Conservation (phyloP, 1,284 basidiomycete genomes). For the Tilletiopsis washingtonensis region DNA sequence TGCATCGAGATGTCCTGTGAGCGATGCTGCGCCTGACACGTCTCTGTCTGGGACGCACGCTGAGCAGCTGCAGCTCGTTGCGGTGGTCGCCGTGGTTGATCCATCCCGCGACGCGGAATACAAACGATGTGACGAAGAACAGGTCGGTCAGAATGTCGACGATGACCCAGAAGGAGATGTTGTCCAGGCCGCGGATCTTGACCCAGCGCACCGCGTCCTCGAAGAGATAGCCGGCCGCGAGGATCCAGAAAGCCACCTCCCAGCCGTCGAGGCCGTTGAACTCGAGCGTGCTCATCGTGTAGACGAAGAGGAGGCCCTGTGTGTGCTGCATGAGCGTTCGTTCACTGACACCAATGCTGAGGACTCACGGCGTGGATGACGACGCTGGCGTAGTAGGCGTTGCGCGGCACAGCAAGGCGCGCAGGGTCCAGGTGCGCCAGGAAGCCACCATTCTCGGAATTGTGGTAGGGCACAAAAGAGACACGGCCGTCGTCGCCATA, state of each 20-base stretch:
- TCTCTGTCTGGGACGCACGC: too few species aligned
- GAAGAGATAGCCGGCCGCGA: constrained; percentile 30
- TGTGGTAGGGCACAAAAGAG: constrained; percentile 29
- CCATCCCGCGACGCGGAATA: constrained; percentile 26
- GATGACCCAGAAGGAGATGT: constrained; percentile 32
- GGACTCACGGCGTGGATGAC: constrained; percentile 30
- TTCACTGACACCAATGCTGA: too few species aligned
- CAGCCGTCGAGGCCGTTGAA: constrained; percentile 21
- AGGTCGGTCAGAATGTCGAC: constrained; percentile 30
- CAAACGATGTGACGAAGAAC: constrained; percentile 22
- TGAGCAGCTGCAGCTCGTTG: constrained; percentile 22
- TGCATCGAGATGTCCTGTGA: too few species aligned
- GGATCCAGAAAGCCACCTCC: constrained; percentile 28
- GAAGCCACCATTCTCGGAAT: constrained; percentile 20
- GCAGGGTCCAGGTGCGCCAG: constrained; percentile 27
- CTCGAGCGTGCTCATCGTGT: constrained; percentile 26
- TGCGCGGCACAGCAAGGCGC: constrained; percentile 27
- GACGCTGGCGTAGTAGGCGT: constrained; percentile 29
- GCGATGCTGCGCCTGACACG: too few species aligned
- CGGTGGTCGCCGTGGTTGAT: constrained; percentile 13
- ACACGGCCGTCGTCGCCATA: constrained; percentile 20
- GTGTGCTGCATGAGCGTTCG: too few species aligned
- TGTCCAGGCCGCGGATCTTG: constrained; percentile 34
- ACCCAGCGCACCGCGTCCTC: constrained; percentile 31
- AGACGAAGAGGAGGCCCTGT: constrained; percentile 31